Conservation (phyloP, 257 asterid genomes). For the Solanum sejunctum region DNA sequence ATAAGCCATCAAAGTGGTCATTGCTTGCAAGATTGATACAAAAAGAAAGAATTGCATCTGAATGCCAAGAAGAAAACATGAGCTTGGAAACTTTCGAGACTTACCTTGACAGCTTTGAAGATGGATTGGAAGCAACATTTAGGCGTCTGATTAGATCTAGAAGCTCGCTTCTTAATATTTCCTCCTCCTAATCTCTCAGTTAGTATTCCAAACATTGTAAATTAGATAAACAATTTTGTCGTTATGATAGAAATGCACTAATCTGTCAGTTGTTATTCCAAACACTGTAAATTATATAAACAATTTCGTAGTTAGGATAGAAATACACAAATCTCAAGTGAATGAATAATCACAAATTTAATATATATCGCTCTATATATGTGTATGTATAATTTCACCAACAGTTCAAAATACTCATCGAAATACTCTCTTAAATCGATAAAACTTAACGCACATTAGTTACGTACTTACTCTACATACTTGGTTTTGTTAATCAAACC, state of each 20-base stretch:
- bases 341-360: neutral
- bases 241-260: neutral
- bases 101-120: neutral
- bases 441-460: neutral
- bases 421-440: neutral
- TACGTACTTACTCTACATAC: neutral
- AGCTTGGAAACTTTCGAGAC: conserved; percentile 2
- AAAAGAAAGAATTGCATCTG: conserved; percentile 9
- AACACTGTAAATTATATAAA: neutral
- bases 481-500: neutral
- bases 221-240: neutral
- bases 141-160: neutral
- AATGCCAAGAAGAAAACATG: neutral
- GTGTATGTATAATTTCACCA: neutral
- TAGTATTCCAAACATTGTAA: neutral
- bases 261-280: neutral
- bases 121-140: neutral
- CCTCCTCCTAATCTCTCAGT: neutral
- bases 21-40: conserved; percentile 16
- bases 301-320: neutral
- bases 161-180: neutral
- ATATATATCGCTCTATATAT: neutral
- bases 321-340: neutral
- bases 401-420: neutral
- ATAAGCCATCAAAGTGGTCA: conserved; percentile 19